phyloP scores from a whole-genome alignment of 805 yeast species.

The Ogataea angusta region DNA sequence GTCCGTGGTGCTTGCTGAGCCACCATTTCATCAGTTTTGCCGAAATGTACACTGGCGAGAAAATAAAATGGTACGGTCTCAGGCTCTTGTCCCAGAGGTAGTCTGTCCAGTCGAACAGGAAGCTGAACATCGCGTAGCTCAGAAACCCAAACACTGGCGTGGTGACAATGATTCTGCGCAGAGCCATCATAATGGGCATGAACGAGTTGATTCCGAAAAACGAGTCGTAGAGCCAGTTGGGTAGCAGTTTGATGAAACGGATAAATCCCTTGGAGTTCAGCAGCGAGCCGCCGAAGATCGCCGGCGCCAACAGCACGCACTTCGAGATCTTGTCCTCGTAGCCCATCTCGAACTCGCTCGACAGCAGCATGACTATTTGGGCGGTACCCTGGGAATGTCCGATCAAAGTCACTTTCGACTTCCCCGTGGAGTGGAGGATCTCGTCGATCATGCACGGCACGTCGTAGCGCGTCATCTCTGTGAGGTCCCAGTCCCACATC shows the following conservation, averaged over 20 bases:
- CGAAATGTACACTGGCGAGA: conserved; percentile 82
- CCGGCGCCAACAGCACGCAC: conserved; percentile 84
- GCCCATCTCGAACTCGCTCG: conserved; percentile 41
- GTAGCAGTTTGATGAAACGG: conserved; percentile 54
- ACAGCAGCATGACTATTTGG: conserved; percentile 70
- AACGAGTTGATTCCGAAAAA: conserved; percentile 79
- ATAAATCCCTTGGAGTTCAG: conserved; percentile 62
- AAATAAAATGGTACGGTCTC: conserved; percentile 72
- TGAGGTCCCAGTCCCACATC: conserved; percentile 94
- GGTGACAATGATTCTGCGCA: conserved; percentile 50
- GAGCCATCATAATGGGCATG: conserved; percentile 66
- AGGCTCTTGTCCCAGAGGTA: conserved; percentile 65
- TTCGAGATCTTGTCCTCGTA: conserved; percentile 49
- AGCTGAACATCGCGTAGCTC: conserved; percentile 83
- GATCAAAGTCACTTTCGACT: conserved; percentile 52
- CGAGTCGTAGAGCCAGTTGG: conserved; percentile 40
- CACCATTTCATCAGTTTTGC: conserved; percentile 90
- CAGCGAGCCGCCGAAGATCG: conserved; percentile 80
- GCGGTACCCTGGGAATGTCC: conserved; percentile 96
- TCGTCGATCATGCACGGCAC: conserved; percentile 67
- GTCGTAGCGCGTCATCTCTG: conserved; percentile 78
- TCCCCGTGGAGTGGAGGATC: conserved; percentile 41
- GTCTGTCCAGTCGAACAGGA: conserved; percentile 85
- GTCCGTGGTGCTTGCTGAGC: conserved; percentile 53
- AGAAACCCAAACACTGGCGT: conserved; percentile 55